Evolutionary conservation across 768 basidiomycete species (phyloP).

Genomic region (Leccinum obscurum): DNA sequence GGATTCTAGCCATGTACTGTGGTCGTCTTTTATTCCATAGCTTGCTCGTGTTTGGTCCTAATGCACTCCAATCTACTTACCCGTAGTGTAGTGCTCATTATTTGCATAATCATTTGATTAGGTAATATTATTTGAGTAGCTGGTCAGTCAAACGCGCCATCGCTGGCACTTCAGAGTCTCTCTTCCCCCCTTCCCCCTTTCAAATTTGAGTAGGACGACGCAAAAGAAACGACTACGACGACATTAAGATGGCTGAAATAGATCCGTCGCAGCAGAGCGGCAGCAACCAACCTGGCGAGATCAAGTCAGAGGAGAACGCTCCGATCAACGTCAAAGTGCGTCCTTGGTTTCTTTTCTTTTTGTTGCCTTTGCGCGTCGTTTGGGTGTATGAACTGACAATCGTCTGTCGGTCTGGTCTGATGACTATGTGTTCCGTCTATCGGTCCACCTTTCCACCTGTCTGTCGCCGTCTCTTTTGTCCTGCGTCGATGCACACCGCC

Average conservation of each 20-base stretch:
- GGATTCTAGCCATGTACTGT: no score
- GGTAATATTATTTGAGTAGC: not conserved
- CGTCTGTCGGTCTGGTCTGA: not conserved
- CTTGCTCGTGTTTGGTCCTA: no score
- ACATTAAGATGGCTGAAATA: constrained; percentile 12
- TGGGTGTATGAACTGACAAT: not conserved
- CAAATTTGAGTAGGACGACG: not conserved
- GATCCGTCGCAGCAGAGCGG: constrained; percentile 19
- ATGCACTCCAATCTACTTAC: no score
- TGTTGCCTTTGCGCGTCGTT: not conserved
- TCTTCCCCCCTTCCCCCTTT: not conserved
- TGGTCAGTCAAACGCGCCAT: not conserved
- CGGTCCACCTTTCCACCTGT: not conserved
- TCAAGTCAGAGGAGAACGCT: constrained; percentile 56
- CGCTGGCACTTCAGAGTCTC: not conserved
- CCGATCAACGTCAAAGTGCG: constrained; percentile 80
- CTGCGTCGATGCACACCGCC: not conserved
- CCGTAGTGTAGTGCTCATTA: no score
- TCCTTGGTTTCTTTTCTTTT: not conserved
- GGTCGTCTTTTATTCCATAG: no score
- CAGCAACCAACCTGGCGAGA: constrained; percentile 35
- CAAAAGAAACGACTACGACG: not conserved
- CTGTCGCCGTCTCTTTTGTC: not conserved
- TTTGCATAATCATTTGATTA: not conserved
- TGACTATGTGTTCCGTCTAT: not conserved